phyloP scores from a whole-genome alignment of 1,284 basidiomycete species.

The Takashimella koratensis region DNA sequence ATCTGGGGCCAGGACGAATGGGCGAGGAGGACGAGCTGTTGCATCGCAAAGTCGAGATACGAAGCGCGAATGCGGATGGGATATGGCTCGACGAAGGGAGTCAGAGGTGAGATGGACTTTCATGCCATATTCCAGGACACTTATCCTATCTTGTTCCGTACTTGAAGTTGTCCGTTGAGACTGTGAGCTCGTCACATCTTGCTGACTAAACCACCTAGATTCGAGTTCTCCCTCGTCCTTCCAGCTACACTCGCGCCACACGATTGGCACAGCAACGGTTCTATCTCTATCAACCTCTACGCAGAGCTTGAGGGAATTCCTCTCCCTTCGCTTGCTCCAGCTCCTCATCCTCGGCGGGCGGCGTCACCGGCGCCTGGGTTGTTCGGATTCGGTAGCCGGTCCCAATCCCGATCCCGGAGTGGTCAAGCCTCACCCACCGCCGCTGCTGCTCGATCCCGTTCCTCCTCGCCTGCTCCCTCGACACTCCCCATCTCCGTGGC shows the following conservation, averaged over 20 bases:
- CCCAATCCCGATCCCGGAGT: background rate
- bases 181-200: slow-evolving; percentile 2
- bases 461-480: background rate
- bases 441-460: background rate
- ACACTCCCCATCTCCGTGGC: background rate
- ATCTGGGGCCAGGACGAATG: slow-evolving; percentile 8
- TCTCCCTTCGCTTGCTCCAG: background rate
- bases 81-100: slow-evolving; percentile 19
- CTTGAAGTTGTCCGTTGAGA: background rate
- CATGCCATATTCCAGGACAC: background rate
- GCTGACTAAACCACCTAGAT: slow-evolving; percentile 4
- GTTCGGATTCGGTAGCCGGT: background rate
- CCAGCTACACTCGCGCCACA: slow-evolving; percentile 26
- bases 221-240: slow-evolving; percentile 23
- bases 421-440: background rate
- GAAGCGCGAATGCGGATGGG: slow-evolving; percentile 18
- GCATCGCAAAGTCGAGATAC: slow-evolving; percentile 20
- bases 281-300: slow-evolving; percentile 21
- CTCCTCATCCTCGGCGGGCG: background rate
- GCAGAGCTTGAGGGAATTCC: slow-evolving; percentile 29
- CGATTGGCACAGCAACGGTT: slow-evolving; percentile 30
- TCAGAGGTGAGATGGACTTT: slow-evolving; percentile 17
- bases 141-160: background rate
- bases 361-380: background rate
- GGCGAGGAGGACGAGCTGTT: slow-evolving; percentile 14